Evolutionary conservation across 106 monocot genomes (phyloP).

Genomic region (Allium sativum): DNA sequence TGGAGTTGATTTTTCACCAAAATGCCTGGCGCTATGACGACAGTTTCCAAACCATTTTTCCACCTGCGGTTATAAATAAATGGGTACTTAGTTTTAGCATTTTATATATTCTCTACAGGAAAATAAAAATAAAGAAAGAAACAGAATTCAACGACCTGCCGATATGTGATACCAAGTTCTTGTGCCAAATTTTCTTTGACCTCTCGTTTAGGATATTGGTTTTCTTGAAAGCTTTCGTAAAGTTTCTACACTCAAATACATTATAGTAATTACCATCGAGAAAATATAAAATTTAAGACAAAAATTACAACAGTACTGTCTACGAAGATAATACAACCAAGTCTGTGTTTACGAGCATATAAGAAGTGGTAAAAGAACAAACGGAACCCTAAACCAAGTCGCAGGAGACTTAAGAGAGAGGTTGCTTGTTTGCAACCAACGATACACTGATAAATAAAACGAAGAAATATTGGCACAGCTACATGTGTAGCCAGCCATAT

Average conservation of each 20-base stretch:
- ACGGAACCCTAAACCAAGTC: too few species aligned
- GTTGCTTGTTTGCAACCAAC: too few species aligned
- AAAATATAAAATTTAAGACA: background rate
- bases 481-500: too few species aligned
- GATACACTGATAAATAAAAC: too few species aligned
- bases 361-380: too few species aligned
- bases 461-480: too few species aligned
- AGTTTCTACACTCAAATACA: slow-evolving; percentile 8
- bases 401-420: too few species aligned
- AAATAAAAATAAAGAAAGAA: background rate
- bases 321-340: too few species aligned
- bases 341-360: too few species aligned
- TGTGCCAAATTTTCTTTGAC: slow-evolving; percentile 15
- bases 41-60: slow-evolving; percentile 10
- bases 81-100: background rate
- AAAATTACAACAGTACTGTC: too few species aligned
- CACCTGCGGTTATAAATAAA: slow-evolving; percentile 3
- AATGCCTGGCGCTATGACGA: slow-evolving; percentile 4
- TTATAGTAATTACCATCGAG: background rate
- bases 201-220: slow-evolving; percentile 18
- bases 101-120: background rate
- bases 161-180: slow-evolving; percentile 14
- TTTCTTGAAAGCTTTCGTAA: slow-evolving; percentile 18
- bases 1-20: background rate
- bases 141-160: slow-evolving; percentile 11